Evolutionary conservation across 2,329 filamentous ascomycete species (phyloP).

Genomic region (Pseudogymnoascus sp.): DNA sequence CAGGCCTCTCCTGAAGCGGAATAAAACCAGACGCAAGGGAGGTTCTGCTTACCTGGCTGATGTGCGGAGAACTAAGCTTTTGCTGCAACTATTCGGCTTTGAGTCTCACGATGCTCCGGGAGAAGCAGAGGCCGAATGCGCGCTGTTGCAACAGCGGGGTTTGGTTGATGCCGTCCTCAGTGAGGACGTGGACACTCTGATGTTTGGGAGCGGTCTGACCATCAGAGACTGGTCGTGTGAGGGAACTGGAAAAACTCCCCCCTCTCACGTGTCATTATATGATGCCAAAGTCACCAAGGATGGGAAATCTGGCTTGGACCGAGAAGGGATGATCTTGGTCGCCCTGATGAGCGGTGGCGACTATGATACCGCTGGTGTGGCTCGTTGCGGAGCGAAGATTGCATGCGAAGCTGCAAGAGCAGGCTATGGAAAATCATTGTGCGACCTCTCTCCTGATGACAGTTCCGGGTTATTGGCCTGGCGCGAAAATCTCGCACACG

Average conservation of each 20-base stretch:
- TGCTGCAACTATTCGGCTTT: slow-evolving; percentile 81
- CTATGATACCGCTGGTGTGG: slow-evolving; percentile 81
- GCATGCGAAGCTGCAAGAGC: slow-evolving; percentile 86
- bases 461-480: slow-evolving; percentile 54
- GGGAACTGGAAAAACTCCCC: slow-evolving; percentile 51
- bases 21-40: slow-evolving; percentile 61
- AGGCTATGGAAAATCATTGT: slow-evolving; percentile 74
- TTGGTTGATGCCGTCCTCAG: slow-evolving; percentile 90
- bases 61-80: slow-evolving; percentile 54
- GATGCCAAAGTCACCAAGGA: slow-evolving; percentile 50
- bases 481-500: slow-evolving; percentile 63
- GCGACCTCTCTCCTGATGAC: slow-evolving; percentile 54
- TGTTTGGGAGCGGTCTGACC: slow-evolving; percentile 82
- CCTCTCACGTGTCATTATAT: slow-evolving; percentile 83
- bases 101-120: slow-evolving; percentile 79
- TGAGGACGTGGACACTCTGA: slow-evolving; percentile 93
- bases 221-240: slow-evolving; percentile 80
- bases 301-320: slow-evolving; percentile 53
- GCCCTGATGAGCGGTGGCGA: slow-evolving; percentile 94
- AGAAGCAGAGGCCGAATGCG: slow-evolving; percentile 94
- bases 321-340: slow-evolving; percentile 86
- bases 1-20: slow-evolving; percentile 81
- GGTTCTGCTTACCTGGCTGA: slow-evolving; percentile 62
- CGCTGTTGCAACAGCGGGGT: slow-evolving; percentile 70
- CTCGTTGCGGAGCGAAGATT: slow-evolving; percentile 77